Evolutionary conservation across 2,329 filamentous ascomycete species (phyloP).

Genomic region (Bipolaris cookei): DNA sequence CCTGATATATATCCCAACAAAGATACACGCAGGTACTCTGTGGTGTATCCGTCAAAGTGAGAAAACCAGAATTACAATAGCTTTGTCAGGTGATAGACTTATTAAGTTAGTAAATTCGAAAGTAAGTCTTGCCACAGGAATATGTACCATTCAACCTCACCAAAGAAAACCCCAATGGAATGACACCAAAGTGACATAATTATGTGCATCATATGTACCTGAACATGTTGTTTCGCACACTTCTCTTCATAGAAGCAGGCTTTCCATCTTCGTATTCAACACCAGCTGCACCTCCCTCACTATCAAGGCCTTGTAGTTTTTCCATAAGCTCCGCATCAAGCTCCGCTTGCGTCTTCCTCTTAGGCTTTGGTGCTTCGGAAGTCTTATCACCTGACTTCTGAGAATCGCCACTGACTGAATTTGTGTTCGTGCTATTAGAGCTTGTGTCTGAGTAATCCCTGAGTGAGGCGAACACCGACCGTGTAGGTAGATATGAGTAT

Average conservation of each 20-base stretch:
- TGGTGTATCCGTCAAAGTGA: background rate
- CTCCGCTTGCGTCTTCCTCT: conserved; percentile 65
- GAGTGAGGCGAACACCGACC: background rate
- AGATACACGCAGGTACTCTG: background rate
- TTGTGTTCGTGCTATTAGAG: background rate
- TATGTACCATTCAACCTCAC: background rate
- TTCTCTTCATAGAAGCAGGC: conserved; percentile 73
- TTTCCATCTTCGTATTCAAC: conserved; percentile 78
- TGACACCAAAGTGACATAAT: no score
- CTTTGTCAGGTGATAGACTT: background rate
- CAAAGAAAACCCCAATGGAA: background rate
- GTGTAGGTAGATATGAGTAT: background rate
- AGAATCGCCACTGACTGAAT: background rate
- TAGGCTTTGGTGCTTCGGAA: conserved; percentile 23
- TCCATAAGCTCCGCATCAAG: conserved; percentile 69
- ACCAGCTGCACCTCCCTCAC: conserved; percentile 73
- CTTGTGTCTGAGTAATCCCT: conserved; percentile 13
- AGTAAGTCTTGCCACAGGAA: background rate
- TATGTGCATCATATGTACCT: conserved; percentile 60
- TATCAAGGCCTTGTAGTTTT: conserved; percentile 70
- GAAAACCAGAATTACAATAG: background rate
- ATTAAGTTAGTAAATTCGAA: background rate
- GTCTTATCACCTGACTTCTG: conserved; percentile 23
- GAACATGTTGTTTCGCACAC: conserved; percentile 80
- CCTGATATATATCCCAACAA: no score